A percentile compares a stretch with the other conserved stretches of the same genome.
phyloP scores from a whole-genome alignment of 208 protist genomes.

The Vickermania ingenoplastis region DNA sequence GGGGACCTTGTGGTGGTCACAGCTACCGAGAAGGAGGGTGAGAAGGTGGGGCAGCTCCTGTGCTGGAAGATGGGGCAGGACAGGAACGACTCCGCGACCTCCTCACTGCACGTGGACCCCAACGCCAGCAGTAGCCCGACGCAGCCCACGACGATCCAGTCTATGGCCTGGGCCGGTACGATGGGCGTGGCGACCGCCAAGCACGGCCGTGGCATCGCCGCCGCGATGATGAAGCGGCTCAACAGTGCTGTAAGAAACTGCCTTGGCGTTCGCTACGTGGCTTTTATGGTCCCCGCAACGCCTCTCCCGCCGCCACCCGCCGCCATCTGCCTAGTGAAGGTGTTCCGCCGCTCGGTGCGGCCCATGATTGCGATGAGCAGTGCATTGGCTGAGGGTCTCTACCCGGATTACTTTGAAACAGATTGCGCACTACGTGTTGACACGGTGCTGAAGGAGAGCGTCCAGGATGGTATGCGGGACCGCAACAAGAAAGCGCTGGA shows the following conservation, averaged over 20 bases:
- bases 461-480: conserved; percentile 18
- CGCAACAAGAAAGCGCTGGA: conserved; percentile 4
- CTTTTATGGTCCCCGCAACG: too few species aligned
- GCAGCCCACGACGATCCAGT: conserved; percentile 12
- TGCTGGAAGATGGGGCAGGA: too few species aligned
- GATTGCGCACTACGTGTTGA: conserved; percentile 58
- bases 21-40: too few species aligned
- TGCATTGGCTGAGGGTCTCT: conserved; percentile 36
- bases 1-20: too few species aligned
- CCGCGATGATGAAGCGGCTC: conserved; percentile 3
- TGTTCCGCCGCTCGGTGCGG: conserved; percentile 46
- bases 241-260: too few species aligned
- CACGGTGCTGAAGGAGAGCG: conserved; percentile 47
- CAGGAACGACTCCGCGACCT: too few species aligned
- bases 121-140: too few species aligned
- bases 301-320: conserved; percentile 29
- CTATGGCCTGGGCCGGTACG: conserved; percentile 15
- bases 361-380: conserved; percentile 22
- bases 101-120: too few species aligned
- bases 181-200: conserved; percentile 10
- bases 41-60: too few species aligned
- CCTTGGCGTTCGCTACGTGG: too few species aligned
- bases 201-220: neutral
- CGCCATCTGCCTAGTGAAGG: conserved; percentile 56
- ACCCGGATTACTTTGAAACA: conserved; percentile 66